Base-by-base conservation (phyloP, 495 filamentous ascomycete genomes). In the Aspergillus nanangensis region DNA sequence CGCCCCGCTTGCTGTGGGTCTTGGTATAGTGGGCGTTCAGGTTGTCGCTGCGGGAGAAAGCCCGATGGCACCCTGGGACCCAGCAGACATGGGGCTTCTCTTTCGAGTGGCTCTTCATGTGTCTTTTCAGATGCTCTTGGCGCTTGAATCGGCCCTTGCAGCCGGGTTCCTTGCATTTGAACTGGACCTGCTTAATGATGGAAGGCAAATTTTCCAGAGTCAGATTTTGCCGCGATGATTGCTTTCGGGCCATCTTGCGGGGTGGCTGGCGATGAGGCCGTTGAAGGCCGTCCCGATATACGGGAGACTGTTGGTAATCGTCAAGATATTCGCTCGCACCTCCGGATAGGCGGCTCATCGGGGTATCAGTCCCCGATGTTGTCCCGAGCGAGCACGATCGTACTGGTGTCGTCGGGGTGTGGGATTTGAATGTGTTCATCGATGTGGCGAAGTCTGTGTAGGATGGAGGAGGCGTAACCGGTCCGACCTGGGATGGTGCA, bases 91-190 rank as follows among this genome's bases (percentile, higher is more conserved):
- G 67, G 11, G 78, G 78, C 48, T 70, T 76, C 44, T 79, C 77
- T 45, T 71, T 70, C 11, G 76, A 79, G 41, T 81, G 78, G 31
- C 74, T 80, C 48, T 73, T 71, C 56, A 76, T 74, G 54, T 87
- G 83, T 13, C 82, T 69, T 60, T 83, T 84, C 1, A 84, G 58
- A 47, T 86, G 82, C 46, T 86, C 82, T 27, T 77, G 75, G 36
- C 81, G 59, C 61, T 80, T 81, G 55, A 83, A 82, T 1, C 66
- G 63, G 0, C 66, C 70, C 50, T 74, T 72, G 54, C 72, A 79
- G 11, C 62, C 66, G 8, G 64, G 63, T 25, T 73, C 62, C 25
- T 69, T 65, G 65, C 76, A 79, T 48, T 62, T 69, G 55, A 74
- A 74, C 32, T 72, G 70, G 0, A 74, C 70, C 46, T 72, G 65